Evolutionary conservation across 768 basidiomycete species (phyloP), one percentile per base, ranked within the genome.

Genomic region (Podaxis pistillaris): DNA sequence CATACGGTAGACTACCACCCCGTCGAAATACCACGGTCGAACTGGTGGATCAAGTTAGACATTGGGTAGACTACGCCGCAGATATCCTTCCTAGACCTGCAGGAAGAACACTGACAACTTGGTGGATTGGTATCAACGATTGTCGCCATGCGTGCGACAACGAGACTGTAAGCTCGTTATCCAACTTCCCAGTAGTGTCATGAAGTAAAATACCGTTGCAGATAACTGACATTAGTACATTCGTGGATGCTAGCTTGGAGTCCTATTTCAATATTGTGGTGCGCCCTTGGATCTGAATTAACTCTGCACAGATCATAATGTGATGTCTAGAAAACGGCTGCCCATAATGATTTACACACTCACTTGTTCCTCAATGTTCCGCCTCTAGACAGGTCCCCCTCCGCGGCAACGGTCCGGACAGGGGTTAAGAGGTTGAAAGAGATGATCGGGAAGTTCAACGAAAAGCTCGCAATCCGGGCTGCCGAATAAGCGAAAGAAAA

Each of bases 401-500:
- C 37, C 6, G 57, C 57, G 8, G 44, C 33, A 30, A 58, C 33
- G 13, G 26, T 58, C 22, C 57, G 15, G 30, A 47, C 44, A 13
- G 57, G 57, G 5, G 33, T 44, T 3, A 26, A 30, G n/a, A 44
- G 44, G n/a, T 36, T 47, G 17, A 47, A 50, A 26, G 57, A 47
- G 4, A 22, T 33, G 33, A 49, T 58, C 12, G 30, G 12, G 17
- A 30, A 19, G 4, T 58, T 58, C 30, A 58, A 58, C 47, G 47
- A 24, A 15, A 60, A 60, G 30, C 24, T 51, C 17, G 30, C 50
- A 5, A 50, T 28, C 49, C 50, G 58, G 9, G 19, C 40, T 13
- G 58, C 58, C 13, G 24, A 60, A 26, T 60, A 60, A 5, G 50
- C 49, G 6, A 60, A 52, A 51, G 58, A 60, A 2, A 60, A 60